Conservation (phyloP, 2,329 filamentous ascomycete genomes). For the Colletotrichum scovillei region DNA sequence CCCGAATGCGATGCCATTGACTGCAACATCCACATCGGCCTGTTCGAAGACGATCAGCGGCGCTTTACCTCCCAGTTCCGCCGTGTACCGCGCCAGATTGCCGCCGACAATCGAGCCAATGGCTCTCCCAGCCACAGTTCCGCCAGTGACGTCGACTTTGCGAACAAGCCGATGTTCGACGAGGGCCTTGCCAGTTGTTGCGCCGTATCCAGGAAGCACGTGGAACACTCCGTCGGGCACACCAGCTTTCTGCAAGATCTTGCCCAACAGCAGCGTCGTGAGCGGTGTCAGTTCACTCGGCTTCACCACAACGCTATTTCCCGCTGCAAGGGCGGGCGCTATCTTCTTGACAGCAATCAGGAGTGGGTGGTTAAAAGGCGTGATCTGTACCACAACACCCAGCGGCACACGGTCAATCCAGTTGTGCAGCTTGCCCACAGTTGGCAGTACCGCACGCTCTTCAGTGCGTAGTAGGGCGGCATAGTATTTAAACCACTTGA, state of each 20-base stretch:
- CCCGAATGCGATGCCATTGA: constrained; percentile 75
- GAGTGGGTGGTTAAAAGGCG: constrained; percentile 69
- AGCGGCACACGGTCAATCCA: constrained; percentile 65
- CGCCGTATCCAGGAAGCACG: constrained; percentile 67
- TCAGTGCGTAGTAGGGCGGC: constrained; percentile 75
- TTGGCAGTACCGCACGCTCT: constrained; percentile 74
- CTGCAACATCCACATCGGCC: constrained; percentile 73
- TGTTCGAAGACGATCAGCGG: constrained; percentile 75
- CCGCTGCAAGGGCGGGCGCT: constrained; percentile 68
- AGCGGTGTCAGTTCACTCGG: constrained; percentile 72
- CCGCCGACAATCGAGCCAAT: constrained; percentile 74
- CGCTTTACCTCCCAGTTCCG: constrained; percentile 79
- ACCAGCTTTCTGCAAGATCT: constrained; percentile 72
- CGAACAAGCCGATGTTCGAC: constrained; percentile 63
- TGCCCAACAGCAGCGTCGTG: constrained; percentile 68
- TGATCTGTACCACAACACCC: constrained; percentile 68
- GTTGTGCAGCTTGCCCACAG: constrained; percentile 69
- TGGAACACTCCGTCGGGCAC: constrained; percentile 78
- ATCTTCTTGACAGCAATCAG: constrained; percentile 70
- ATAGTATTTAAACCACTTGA: constrained; percentile 80
- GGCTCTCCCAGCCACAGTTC: constrained; percentile 75
- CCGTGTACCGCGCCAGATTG: constrained; percentile 77
- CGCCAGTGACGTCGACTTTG: constrained; percentile 82
- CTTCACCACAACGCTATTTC: constrained; percentile 71
- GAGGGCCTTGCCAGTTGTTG: constrained; percentile 63